Conservation (phyloP, 2,329 filamentous ascomycete genomes). For the Dactylellina cionopaga region DNA sequence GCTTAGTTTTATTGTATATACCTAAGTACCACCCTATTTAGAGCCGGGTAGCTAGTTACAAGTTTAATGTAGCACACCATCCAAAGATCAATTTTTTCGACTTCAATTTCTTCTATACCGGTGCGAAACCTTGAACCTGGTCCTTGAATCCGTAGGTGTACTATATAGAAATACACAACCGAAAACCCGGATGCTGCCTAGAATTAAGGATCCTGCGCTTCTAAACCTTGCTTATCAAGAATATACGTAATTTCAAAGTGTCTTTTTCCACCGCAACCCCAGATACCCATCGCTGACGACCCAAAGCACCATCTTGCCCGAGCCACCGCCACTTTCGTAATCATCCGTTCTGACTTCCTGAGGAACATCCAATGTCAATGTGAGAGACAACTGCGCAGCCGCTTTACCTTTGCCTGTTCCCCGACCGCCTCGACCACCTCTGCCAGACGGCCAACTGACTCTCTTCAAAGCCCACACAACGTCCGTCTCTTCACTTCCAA, state of each 20-base stretch:
- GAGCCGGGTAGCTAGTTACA: conserved; percentile 28
- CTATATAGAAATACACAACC: too few relatives aligned
- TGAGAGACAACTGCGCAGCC: conserved; percentile 64
- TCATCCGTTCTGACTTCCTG: conserved; percentile 62
- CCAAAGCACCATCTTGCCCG: conserved; percentile 74
- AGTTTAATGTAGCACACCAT: conserved; percentile 20
- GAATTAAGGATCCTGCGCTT: too few relatives aligned
- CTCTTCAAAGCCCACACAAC: conserved; percentile 89
- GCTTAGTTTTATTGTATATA: conserved; percentile 26
- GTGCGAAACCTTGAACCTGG: too few relatives aligned
- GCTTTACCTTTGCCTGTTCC: conserved; percentile 52
- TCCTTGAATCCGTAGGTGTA: too few relatives aligned
- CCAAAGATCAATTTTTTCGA: too few relatives aligned
- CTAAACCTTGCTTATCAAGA: conserved; percentile 4
- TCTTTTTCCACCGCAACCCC: conserved; percentile 73
- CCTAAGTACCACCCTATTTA: too few relatives aligned
- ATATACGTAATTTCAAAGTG: conserved; percentile 16
- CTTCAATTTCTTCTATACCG: too few relatives aligned
- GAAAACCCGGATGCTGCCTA: too few relatives aligned
- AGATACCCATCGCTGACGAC: conserved; percentile 90
- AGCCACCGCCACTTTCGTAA: conserved; percentile 59
- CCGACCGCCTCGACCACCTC: conserved; percentile 56
- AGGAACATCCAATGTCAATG: conserved; percentile 58
- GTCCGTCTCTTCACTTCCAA: conserved; percentile 73
- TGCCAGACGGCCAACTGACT: conserved; percentile 72